These are phyloP conservation scores for Ormosia semicastrata DNA, from an alignment of 306 rosid species.

Conservation along the genomic window DNA sequence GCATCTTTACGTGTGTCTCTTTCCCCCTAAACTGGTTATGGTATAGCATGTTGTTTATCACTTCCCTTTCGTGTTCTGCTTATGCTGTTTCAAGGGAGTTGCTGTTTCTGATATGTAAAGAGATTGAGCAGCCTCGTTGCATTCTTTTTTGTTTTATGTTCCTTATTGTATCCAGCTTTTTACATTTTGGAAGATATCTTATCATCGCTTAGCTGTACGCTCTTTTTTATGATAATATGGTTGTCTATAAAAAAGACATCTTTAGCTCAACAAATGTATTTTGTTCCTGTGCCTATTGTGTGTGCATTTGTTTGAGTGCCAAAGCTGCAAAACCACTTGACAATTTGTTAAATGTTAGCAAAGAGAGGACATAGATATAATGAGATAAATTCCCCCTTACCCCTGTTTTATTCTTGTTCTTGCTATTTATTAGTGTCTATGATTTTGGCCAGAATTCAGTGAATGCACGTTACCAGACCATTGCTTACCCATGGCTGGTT, in stretches of 20 bases:
- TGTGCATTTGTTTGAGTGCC: not conserved
- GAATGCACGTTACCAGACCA: slow-evolving; percentile 88
- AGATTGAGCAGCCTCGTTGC: not conserved
- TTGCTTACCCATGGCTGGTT: slow-evolving; percentile 96
- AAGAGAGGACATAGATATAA: not conserved
- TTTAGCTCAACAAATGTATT: not conserved
- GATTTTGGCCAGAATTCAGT: slow-evolving; percentile 81
- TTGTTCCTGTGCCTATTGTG: not conserved
- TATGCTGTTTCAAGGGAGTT: not conserved
- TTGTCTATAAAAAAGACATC: not conserved
- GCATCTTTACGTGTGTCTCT: not conserved
- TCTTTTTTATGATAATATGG: not conserved
- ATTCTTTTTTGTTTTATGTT: not conserved
- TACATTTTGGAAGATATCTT: too few species aligned
- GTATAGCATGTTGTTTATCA: too few species aligned
- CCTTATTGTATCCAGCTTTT: too few species aligned
- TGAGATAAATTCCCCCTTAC: not conserved
- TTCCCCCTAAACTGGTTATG: too few species aligned
- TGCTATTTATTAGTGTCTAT: slow-evolving; percentile 2
- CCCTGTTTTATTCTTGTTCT: not conserved
- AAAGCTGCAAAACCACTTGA: not conserved
- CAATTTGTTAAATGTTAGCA: not conserved
- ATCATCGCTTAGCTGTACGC: not conserved
- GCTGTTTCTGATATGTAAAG: not conserved
- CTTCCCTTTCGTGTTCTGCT: not conserved